Percentiles rank a stretch among this genome's conserved stretches.
These are phyloP conservation scores for Umbelopsis sp. DNA, from an alignment of 371 early-diverging fungal species.

Conservation along the genomic window DNA sequence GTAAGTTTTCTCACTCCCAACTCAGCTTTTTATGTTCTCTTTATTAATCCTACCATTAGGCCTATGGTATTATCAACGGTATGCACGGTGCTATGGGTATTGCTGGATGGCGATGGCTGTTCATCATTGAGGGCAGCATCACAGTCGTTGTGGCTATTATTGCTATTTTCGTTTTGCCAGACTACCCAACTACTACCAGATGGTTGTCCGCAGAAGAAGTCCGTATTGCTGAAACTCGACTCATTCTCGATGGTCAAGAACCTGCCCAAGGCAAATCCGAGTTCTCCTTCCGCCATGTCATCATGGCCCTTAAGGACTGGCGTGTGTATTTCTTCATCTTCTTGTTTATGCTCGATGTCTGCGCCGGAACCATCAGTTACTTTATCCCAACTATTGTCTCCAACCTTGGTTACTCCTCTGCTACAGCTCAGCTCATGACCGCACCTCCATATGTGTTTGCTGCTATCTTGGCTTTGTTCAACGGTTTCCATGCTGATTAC, in stretches of 20 bases:
- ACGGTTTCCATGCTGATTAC: slow-evolving; percentile 32
- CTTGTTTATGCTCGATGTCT: slow-evolving; percentile 32
- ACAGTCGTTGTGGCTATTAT: slow-evolving; percentile 47
- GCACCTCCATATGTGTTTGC: slow-evolving; percentile 43
- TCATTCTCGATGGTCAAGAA: slow-evolving; percentile 40
- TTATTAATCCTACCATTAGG: not conserved
- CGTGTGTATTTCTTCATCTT: slow-evolving; percentile 41
- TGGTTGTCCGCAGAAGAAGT: slow-evolving; percentile 58
- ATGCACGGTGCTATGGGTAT: slow-evolving; percentile 50
- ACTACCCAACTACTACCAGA: slow-evolving; percentile 54
- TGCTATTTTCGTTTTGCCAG: slow-evolving; percentile 57
- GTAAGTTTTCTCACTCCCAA: slow-evolving; percentile 44
- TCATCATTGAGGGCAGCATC: slow-evolving; percentile 59
- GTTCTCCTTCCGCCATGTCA: slow-evolving; percentile 26
- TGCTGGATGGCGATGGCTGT: slow-evolving; percentile 66
- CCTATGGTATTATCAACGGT: slow-evolving; percentile 31
- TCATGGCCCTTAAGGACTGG: slow-evolving; percentile 44
- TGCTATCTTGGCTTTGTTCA: slow-evolving; percentile 28
- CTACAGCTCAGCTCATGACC: slow-evolving; percentile 35
- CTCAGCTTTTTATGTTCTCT: slow-evolving; percentile 8
- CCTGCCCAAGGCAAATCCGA: slow-evolving; percentile 29
- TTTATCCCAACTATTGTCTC: slow-evolving; percentile 16
- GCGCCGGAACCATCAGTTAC: slow-evolving; percentile 19
- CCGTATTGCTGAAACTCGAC: slow-evolving; percentile 49
- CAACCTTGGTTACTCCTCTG: slow-evolving; percentile 17